These are phyloP conservation scores for Zychaea mexicana DNA, from an alignment of 371 early-diverging fungal genomes.

Conservation along the genomic window DNA sequence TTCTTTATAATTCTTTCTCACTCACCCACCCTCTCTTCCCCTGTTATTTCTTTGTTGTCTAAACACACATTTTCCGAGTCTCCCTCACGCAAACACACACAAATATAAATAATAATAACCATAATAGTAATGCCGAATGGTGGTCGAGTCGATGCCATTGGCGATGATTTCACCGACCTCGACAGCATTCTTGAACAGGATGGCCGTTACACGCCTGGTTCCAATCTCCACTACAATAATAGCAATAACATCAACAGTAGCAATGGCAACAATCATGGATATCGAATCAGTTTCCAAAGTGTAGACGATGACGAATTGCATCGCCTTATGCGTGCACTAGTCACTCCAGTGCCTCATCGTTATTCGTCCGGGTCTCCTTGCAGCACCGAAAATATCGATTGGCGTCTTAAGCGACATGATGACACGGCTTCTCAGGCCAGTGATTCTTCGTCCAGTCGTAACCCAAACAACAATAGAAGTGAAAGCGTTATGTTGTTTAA, in stretches of 20 bases:
- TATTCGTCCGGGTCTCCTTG: too few relatives aligned
- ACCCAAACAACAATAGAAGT: conserved; percentile 9
- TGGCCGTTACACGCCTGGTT: conserved; percentile 6
- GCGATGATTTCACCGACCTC: conserved; percentile 10
- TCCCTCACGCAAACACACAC: neutral
- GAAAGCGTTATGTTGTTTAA: conserved; percentile 27
- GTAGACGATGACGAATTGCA: conserved; percentile 29
- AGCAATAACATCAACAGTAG: neutral
- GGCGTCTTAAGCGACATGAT: conserved; percentile 3
- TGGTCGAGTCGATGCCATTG: neutral
- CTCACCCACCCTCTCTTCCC: neutral
- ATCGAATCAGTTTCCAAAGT: conserved; percentile 23
- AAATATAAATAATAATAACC: neutral
- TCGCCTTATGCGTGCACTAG: conserved; percentile 20
- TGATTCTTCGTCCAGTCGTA: conserved; percentile 6
- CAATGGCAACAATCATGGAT: conserved; percentile 4
- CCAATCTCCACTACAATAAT: neutral
- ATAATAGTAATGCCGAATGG: neutral
- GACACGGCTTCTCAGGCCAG: conserved; percentile 3
- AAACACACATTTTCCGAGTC: too few relatives aligned
- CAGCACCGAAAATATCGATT: too few relatives aligned
- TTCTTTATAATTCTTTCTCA: too few relatives aligned
- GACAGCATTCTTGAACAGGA: conserved; percentile 18
- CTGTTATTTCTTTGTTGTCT: neutral
- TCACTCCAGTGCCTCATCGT: conserved; percentile 25